Evolutionary conservation across 2,329 filamentous ascomycete genomes (phyloP), one percentile per base, ranked within the genome.

Genomic region (Colletotrichum neosansevieriae): DNA sequence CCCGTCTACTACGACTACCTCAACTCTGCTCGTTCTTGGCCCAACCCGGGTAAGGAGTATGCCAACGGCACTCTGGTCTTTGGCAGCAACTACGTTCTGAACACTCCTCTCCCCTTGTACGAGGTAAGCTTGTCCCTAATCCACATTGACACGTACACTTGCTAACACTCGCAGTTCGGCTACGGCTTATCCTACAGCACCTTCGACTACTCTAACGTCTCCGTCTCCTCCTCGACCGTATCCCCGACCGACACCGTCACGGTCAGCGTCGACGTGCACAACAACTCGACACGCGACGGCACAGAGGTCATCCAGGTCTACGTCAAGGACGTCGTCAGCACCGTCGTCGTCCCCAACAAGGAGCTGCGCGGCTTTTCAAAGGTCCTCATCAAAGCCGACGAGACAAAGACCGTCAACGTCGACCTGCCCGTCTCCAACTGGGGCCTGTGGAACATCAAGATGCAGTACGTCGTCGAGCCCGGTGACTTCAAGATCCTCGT

Each of bases 391-490:
- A 83, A 84, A 61, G 86, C 89, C 2, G 89, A 89, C 0, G 82
- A 88, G 75, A 91, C 86, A 1, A 80, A 85, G 71, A 85, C 76
- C 6, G 81, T 85, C 42, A 73, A 79, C 38, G 80, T 91, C 29
- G 81, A 85, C 38, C 73, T 83, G 57, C 82, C 86, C 69, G 89
- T 91, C 75, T 84, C 87, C 11, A 75, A 85, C 24, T 81, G 90
- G 70, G 85, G 85, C 10, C 80, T 89, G 1, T 89, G 88, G 51
- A 79, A 89, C 75, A 86, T 83, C 0, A 83, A 83, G 70, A 91
- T 92, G 89, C 80, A 90, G 76, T 93, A 93, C 76, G 89, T 92
- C 24, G 91, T 94, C 42, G 92, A 94, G 82, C 86, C 86, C 3
- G 91, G 91, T 1, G 85, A 89, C 45, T 94, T 93, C 75, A 78